Base-by-base conservation (phyloP, 352 stramenopile genomes). In the Globisporangium nunn region DNA sequence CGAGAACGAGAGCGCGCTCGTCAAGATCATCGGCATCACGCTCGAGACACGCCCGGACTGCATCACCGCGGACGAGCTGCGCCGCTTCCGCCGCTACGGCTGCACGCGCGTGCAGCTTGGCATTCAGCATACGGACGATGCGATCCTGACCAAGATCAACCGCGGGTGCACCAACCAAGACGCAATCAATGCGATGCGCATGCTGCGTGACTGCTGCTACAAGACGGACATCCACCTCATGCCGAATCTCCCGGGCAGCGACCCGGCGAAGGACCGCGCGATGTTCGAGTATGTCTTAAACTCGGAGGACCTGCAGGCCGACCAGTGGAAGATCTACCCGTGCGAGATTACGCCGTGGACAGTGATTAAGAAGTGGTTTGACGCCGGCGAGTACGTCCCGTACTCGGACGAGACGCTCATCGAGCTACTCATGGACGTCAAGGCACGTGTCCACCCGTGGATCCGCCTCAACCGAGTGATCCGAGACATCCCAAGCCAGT, bases 281-380 rank as follows among this genome's bases (percentile, higher is more conserved):
- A 98, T 98, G 91, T 97, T 98, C 61, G 79, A 96, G 17, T 89
- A 91, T 45, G 85, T 98, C 17, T 63, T 98, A 43, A 61, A 85
- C 35, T 92, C 90, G 35, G 74, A 85, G 6, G 72, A 96, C 54
- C 72, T 98, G n/a, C 90, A 97, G 63, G 88, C 89, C 0, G 91
- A 98, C 58, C 90, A 97, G 69, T 97, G 90, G 91, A 98, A 98
- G 75, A 97, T 98, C 67, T 98, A 98, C 37, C 91, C 91, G 45
- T 97, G 88, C 64, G 89, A 96, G 66, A 90, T 97, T 56, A 95
- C 88, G 30, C 88, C 88, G 1, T 96, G 87, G 87, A 93, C 83
- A 1, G 79, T 95, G 31, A 95, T 95, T 54, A 95, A 95, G 68
- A 91, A 91, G 67, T 95, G 85, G 85, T 97, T 89, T 47, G 85